Conservation (phyloP, 2,329 filamentous ascomycete species). For the Colletotrichum godetiae region DNA sequence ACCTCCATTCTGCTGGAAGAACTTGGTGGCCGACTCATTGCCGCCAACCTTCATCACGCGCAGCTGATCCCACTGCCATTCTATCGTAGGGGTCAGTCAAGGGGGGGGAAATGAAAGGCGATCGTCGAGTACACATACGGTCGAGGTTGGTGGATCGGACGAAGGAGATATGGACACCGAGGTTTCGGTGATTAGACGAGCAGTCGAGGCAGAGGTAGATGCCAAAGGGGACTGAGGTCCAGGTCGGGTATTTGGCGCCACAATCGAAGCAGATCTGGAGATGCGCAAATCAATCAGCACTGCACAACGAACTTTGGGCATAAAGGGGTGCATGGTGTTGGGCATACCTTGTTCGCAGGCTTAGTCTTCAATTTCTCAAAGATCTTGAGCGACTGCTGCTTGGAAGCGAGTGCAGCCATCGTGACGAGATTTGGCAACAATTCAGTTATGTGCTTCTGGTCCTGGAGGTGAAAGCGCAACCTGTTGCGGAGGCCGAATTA, state of each 20-base stretch:
- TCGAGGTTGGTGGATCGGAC: slow-evolving; percentile 98
- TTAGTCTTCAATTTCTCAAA: slow-evolving; percentile 98
- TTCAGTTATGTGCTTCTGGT: not conserved
- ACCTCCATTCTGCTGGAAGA: slow-evolving; percentile 96
- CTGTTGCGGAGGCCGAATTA: not conserved
- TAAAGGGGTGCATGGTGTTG: slow-evolving; percentile 1
- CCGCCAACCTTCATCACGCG: slow-evolving; percentile 98
- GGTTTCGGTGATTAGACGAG: slow-evolving; percentile 95
- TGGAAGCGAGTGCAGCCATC: slow-evolving; percentile 81
- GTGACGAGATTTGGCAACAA: slow-evolving; percentile 46
- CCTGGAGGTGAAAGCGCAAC: slow-evolving; percentile 4
- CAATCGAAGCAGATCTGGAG: slow-evolving; percentile 96
- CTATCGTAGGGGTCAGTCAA: slow-evolving; percentile 51
- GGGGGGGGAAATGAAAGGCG: not conserved
- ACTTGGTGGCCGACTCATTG: slow-evolving; percentile 98
- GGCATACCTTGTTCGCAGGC: slow-evolving; percentile 87
- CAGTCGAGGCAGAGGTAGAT: slow-evolving; percentile 99
- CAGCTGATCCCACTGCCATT: slow-evolving; percentile 99
- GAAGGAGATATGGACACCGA: slow-evolving; percentile 99
- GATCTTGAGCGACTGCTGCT: slow-evolving; percentile 95
- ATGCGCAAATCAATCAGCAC: slow-evolving; percentile 27
- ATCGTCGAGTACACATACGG: slow-evolving; percentile 74
- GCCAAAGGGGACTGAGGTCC: slow-evolving; percentile 96
- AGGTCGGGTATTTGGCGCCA: slow-evolving; percentile 96
- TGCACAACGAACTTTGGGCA: slow-evolving; percentile 37